Percentiles rank a stretch among this genome's conserved stretches.
Conservation (phyloP, 345 rosid species). For the Jatropha curcas region DNA sequence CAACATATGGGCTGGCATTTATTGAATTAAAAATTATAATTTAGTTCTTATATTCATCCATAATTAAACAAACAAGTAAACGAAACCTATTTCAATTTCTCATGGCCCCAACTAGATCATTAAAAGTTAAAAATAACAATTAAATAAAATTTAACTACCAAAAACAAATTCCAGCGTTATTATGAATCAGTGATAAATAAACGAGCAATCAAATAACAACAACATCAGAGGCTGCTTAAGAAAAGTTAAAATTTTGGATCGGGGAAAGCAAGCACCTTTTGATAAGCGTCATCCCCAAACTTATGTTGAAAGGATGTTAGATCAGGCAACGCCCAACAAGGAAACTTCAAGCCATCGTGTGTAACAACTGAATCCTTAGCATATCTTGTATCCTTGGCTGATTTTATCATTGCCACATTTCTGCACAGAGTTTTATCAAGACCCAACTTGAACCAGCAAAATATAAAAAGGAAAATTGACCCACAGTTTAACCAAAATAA, state of each 20-base stretch:
- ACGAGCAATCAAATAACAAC: too few species aligned
- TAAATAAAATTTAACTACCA: too few species aligned
- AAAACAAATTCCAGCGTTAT: background rate
- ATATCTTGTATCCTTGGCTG: constrained; percentile 77
- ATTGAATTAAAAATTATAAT: too few species aligned
- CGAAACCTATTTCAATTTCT: too few species aligned
- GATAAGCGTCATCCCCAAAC: constrained; percentile 64
- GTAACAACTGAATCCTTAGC: constrained; percentile 73
- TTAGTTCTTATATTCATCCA: too few species aligned
- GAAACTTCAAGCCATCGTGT: constrained; percentile 78
- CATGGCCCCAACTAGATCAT: too few species aligned
- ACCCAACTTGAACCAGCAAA: background rate
- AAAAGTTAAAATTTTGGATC: background rate
- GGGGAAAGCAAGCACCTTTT: constrained; percentile 36
- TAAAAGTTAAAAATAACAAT: background rate
- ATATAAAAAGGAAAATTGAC: background rate
- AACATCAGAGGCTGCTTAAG: background rate
- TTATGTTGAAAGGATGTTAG: constrained; percentile 53
- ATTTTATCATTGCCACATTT: constrained; percentile 72
- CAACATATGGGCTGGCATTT: too few species aligned
- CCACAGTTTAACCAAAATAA: background rate
- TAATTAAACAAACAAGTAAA: too few species aligned
- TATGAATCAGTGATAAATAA: too few species aligned
- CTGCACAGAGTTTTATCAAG: constrained; percentile 27
- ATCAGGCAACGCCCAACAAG: constrained; percentile 80